Evolutionary conservation across 2,329 filamentous ascomycete genomes (phyloP).

Genomic region (Didymella arachidicola): DNA sequence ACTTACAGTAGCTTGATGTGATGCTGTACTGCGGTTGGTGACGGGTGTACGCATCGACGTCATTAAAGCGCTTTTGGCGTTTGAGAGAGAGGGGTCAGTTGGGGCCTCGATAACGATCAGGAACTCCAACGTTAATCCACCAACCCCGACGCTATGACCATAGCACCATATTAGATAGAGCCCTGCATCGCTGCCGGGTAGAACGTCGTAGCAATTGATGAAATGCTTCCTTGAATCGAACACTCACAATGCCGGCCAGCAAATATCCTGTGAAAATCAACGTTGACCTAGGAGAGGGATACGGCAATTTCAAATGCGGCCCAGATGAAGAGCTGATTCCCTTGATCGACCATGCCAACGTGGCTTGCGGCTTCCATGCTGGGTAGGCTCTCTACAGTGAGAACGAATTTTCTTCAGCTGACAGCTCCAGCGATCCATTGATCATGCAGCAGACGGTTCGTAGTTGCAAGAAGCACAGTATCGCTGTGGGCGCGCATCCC

Average conservation of each 20-base stretch:
- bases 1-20: constrained; percentile 11
- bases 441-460: constrained; percentile 69
- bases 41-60: constrained; percentile 23
- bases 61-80: constrained; percentile 20
- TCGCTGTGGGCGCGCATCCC: constrained; percentile 69
- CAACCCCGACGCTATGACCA: constrained; percentile 19
- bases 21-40: constrained; percentile 21
- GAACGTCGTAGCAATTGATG: constrained; percentile 1
- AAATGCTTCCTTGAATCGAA: constrained; percentile 3
- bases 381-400: constrained; percentile 28
- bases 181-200: not conserved
- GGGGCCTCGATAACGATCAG: constrained; percentile 18
- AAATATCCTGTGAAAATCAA: constrained; percentile 63
- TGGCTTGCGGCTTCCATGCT: constrained; percentile 68
- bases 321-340: constrained; percentile 68
- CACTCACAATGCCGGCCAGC: constrained; percentile 56
- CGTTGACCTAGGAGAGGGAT: constrained; percentile 62
- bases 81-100: constrained; percentile 16
- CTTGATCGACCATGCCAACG: constrained; percentile 68
- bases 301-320: constrained; percentile 61
- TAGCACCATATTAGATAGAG: constrained; percentile 14
- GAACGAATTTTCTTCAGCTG: constrained; percentile 2
- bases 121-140: constrained; percentile 10
- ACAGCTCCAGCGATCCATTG: constrained; percentile 59
- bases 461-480: constrained; percentile 64